Percentiles rank a stretch among this genome's conserved stretches.
Conservation (phyloP, 2,329 filamentous ascomycete genomes). For the Colletotrichum sidae region DNA sequence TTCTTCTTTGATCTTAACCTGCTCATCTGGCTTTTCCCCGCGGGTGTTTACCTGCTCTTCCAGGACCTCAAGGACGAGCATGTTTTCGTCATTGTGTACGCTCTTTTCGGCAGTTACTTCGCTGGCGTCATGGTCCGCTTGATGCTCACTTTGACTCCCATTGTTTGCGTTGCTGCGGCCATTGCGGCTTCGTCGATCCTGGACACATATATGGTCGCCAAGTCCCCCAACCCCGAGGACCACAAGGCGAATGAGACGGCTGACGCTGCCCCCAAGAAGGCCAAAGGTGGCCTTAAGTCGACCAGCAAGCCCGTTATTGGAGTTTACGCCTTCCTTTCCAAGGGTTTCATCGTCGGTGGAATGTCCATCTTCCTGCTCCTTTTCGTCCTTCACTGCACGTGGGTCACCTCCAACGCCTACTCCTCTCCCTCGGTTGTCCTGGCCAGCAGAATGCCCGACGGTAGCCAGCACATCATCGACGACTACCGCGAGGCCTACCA, state of each 20-base stretch:
- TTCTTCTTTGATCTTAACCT: slow-evolving; percentile 99
- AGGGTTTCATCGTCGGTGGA: slow-evolving; percentile 78
- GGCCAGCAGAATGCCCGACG: slow-evolving; percentile 91
- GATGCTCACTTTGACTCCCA: slow-evolving; percentile 96
- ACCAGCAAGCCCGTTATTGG: slow-evolving; percentile 81
- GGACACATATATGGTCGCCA: slow-evolving; percentile 78
- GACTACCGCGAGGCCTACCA: slow-evolving; percentile 99
- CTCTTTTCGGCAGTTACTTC: slow-evolving; percentile 97
- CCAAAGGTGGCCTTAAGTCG: slow-evolving; percentile 71
- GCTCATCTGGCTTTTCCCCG: slow-evolving; percentile 98
- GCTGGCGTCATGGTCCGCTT: slow-evolving; percentile 99
- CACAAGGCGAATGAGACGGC: slow-evolving; percentile 50
- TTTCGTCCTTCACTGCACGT: slow-evolving; percentile 97
- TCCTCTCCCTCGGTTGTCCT: slow-evolving; percentile 97
- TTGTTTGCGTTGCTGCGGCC: slow-evolving; percentile 94
- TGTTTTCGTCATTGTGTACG: slow-evolving; percentile 97
- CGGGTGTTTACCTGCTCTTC: slow-evolving; percentile 98
- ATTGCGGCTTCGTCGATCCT: slow-evolving; percentile 89
- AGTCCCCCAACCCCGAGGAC: slow-evolving; percentile 66
- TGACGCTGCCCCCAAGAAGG: slow-evolving; percentile 70
- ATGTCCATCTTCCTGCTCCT: slow-evolving; percentile 86
- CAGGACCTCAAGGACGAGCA: slow-evolving; percentile 93
- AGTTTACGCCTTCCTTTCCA: slow-evolving; percentile 84
- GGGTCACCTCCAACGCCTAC: slow-evolving; percentile 99
- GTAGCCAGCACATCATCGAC: slow-evolving; percentile 97